Evolutionary conservation across 192 early-diverging fungal species (phyloP).

Genomic region (Coemansia sp.): DNA sequence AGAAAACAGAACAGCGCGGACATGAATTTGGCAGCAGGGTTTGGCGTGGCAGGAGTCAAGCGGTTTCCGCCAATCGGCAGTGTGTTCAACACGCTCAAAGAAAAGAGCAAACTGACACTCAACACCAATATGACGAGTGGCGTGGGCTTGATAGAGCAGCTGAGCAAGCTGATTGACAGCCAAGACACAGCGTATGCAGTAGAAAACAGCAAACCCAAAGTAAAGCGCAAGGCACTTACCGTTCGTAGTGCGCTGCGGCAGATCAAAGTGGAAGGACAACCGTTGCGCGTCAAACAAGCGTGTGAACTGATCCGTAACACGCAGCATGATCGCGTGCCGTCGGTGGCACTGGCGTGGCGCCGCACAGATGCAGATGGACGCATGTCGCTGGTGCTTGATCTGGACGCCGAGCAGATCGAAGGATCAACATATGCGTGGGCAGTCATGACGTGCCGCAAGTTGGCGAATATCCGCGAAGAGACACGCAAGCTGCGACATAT

Average conservation of each 20-base stretch:
- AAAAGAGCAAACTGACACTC: not conserved
- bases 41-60: conserved; percentile 21
- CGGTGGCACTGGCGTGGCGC: not conserved
- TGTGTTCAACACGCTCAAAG: conserved; percentile 7
- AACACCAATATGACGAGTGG: not conserved
- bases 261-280: not conserved
- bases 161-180: not conserved
- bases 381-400: conserved; percentile 1
- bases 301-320: not conserved
- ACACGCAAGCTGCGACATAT: not conserved
- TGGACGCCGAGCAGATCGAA: not conserved
- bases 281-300: not conserved
- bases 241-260: not conserved
- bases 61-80: conserved; percentile 19
- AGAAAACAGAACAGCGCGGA: not conserved
- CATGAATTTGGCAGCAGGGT: conserved; percentile 1
- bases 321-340: not conserved
- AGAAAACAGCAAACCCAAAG: not conserved
- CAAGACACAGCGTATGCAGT: not conserved
- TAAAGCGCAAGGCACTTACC: not conserved
- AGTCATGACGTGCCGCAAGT: not conserved
- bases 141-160: not conserved
- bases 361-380: not conserved
- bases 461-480: not conserved
- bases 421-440: not conserved